Evolutionary conservation across 164 flowering plant species (phyloP).

Genomic region (Protea cynaroides): DNA sequence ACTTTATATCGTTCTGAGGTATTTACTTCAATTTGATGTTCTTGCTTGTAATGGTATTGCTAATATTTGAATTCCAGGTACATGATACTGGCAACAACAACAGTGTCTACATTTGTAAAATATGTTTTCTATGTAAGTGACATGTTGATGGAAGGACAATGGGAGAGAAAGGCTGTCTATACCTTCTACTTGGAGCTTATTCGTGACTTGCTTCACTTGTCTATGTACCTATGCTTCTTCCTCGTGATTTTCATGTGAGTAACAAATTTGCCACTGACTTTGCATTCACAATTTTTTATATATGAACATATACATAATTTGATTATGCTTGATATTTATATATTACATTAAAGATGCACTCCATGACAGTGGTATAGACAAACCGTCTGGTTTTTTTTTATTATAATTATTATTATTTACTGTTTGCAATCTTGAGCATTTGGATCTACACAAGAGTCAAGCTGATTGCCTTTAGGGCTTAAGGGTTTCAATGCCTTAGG

Average conservation of each 20-base stretch:
- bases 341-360: too few species aligned
- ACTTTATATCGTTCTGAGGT: neutral
- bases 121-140: constrained; percentile 88
- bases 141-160: constrained; percentile 99
- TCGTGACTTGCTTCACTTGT: constrained; percentile 91
- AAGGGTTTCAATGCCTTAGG: too few species aligned
- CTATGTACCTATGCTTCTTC: constrained; percentile 95
- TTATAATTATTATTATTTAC: too few species aligned
- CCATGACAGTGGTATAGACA: too few species aligned
- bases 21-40: neutral
- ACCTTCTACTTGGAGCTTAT: constrained; percentile 97
- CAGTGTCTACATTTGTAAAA: constrained; percentile 80
- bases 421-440: too few species aligned
- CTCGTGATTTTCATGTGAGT: constrained; percentile 96
- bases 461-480: too few species aligned
- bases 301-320: neutral
- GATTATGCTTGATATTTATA: too few species aligned
- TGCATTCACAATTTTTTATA: neutral
- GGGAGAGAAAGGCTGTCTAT: constrained; percentile 93
- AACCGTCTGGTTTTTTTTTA: too few species aligned
- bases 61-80: constrained; percentile 48
- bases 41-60: neutral
- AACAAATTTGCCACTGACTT: constrained; percentile 1
- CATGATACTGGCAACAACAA: constrained; percentile 93
- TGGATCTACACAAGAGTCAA: too few species aligned